Conservation (phyloP, 2,329 filamentous ascomycete species). For the Penicillium sp. region DNA sequence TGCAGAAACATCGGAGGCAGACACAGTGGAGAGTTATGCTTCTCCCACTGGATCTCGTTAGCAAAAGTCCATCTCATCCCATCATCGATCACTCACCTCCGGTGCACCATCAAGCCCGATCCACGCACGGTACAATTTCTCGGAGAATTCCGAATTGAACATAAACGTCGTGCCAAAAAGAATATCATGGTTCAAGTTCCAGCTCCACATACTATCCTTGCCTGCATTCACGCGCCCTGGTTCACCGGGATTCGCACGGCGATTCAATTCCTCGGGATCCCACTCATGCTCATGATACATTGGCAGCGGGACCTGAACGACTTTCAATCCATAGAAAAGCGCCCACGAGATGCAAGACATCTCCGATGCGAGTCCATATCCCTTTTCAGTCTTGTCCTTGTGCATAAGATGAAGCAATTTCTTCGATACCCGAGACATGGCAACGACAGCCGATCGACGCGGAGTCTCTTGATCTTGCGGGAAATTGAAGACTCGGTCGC, state of each 20-base stretch:
- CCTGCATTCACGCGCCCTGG: conserved; percentile 9
- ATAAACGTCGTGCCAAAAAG: conserved; percentile 8
- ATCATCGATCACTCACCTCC: conserved; percentile 1
- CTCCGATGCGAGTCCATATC: conserved; percentile 12
- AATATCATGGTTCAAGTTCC: conserved; percentile 6
- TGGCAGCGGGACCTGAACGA: conserved; percentile 11
- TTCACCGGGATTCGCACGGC: conserved; percentile 6
- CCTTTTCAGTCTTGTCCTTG: conserved; percentile 1
- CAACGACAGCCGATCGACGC: conserved; percentile 8
- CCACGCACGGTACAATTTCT: conserved; percentile 10
- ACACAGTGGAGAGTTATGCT: conserved; percentile 3
- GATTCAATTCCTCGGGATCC: conserved; percentile 7
- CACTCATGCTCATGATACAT: conserved; percentile 8
- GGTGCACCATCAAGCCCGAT: conserved; percentile 1
- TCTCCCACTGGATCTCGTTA: conserved; percentile 7
- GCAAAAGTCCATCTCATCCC: no score
- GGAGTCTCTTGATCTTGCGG: conserved; percentile 4
- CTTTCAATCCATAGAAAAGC: conserved; percentile 14
- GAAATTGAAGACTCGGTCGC: conserved; percentile 11
- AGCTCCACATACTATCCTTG: conserved; percentile 10
- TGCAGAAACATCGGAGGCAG: conserved; percentile 10
- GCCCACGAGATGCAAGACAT: conserved; percentile 12
- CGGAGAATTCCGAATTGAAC: conserved; percentile 8
- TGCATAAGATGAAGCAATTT: conserved; percentile 6
- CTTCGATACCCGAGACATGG: conserved; percentile 10